phyloP scores from a whole-genome alignment of 164 flowering plant genomes.

The Hamamelis virginiana region DNA sequence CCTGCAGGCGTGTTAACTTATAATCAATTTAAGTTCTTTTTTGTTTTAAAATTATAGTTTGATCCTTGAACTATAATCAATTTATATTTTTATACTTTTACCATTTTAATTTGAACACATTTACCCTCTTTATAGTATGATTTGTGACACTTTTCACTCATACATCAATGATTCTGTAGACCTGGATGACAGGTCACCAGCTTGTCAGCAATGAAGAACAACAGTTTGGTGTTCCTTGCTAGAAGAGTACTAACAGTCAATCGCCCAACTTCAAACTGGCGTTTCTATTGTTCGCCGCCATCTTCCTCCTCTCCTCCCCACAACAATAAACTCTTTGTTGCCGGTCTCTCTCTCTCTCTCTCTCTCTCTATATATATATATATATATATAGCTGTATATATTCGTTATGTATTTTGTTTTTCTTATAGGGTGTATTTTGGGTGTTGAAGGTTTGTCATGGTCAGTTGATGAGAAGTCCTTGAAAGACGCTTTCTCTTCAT shows the following conservation, averaged over 20 bases:
- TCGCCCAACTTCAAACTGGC: constrained; percentile 11
- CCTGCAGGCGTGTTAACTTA: no score
- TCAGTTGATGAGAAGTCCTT: constrained; percentile 79
- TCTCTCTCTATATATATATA: constrained; percentile 5
- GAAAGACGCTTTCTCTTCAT: constrained; percentile 79
- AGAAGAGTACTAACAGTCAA: constrained; percentile 11
- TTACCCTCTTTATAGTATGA: no score
- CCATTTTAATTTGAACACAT: no score
- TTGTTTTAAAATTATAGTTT: no score
- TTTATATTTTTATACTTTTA: no score
- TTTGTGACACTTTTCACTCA: no score
- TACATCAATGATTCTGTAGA: no score
- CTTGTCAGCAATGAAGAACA: constrained; percentile 1
- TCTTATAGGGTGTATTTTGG: background rate
- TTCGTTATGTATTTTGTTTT: background rate
- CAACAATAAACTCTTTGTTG: constrained; percentile 70
- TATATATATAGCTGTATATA: no score
- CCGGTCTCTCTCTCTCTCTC: constrained; percentile 34
- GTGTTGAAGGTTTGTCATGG: constrained; percentile 67
- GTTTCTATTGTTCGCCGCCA: constrained; percentile 35
- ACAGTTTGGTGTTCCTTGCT: constrained; percentile 9
- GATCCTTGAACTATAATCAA: no score
- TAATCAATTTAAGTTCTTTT: no score
- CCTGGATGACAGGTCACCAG: no score
- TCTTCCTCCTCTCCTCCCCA: constrained; percentile 29